Evolutionary conservation across 2,329 filamentous ascomycete species (phyloP), one percentile per base, ranked within the genome.

Genomic region (Ceratocystis colombiana): DNA sequence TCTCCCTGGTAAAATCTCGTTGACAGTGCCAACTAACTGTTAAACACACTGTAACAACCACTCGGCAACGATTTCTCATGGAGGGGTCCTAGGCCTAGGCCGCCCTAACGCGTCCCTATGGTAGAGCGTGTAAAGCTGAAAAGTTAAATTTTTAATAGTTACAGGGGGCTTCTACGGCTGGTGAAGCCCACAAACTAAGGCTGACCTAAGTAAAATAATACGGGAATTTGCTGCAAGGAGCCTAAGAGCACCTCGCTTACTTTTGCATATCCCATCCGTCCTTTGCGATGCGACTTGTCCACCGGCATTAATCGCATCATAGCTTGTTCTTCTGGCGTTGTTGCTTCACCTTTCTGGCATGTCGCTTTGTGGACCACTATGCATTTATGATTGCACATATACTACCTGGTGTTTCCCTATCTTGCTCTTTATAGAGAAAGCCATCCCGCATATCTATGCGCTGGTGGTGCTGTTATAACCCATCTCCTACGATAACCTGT

Each of bases 1-100:
- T 33, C 5, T 6, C 30, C 30, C 30, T 33, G 30, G 30, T 7
- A 7, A 7, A 7, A 8, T 7, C 6, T 33, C 6, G 30, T 7
- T 33, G 1, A 53, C 30, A 37, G 73, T 71, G 72, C 25, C 1
- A 12, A 15, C 3, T 3, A 15, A 1, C 3, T 15, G 12, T 4
- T 4, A 1, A 41, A 37, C 15, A 30, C 50, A 64, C 66, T 64
- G 61, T 67, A 25, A 44, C 57, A 66, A 66, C 64, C 37, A 5
- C 64, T 22, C 55, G 55, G 64, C 64, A 66, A 66, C 64, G 3
- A 66, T 33, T 41, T 8, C 33, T 33, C 46, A 55, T 41, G 25
- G 53, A 33, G 25, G 48, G 37, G 66, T 61, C 41, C 25, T n/a
- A 17, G 10, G n/a, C 45, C 15, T n/a, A 17, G 5, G n/a, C 45